phyloP scores from a whole-genome alignment of 2,329 filamentous ascomycete species.

The Orbilia javanica region DNA sequence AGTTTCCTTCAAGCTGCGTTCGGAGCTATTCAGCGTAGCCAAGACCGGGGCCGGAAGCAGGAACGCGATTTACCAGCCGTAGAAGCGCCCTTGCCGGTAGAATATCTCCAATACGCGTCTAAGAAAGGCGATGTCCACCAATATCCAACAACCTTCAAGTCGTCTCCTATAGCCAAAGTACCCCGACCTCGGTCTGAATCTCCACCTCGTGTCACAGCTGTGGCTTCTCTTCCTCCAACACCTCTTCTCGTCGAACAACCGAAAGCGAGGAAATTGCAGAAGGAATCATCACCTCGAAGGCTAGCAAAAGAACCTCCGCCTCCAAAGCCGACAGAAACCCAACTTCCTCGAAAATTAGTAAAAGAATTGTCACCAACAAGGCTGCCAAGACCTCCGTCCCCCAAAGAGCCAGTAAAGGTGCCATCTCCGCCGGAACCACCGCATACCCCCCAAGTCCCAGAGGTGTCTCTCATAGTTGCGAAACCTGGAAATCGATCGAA shows the following conservation, averaged over 20 bases:
- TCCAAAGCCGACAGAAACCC: not conserved
- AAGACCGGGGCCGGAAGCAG: constrained; percentile 35
- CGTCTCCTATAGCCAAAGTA: not conserved
- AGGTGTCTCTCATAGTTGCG: not conserved
- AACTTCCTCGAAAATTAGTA: not conserved
- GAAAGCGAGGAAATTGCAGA: not conserved
- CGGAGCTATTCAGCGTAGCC: not conserved
- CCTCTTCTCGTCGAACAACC: not conserved
- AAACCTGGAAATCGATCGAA: not conserved
- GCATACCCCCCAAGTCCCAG: not conserved
- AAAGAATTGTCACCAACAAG: not conserved
- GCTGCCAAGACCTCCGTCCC: not conserved
- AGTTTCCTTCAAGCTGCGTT: not conserved
- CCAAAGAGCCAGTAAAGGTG: not conserved
- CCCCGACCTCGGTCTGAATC: constrained; percentile 6
- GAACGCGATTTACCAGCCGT: constrained; percentile 11
- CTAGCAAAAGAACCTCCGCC: not conserved
- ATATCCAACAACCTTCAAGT: not conserved
- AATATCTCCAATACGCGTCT: constrained; percentile 3
- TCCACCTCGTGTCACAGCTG: not conserved
- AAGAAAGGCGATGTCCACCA: constrained; percentile 10
- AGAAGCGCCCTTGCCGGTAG: not conserved
- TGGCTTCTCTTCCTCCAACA: not conserved
- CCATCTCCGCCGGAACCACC: not conserved
- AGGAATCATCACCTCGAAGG: not conserved